phyloP scores from a whole-genome alignment of 2,329 filamentous ascomycete species.

The Cercospora beticola region DNA sequence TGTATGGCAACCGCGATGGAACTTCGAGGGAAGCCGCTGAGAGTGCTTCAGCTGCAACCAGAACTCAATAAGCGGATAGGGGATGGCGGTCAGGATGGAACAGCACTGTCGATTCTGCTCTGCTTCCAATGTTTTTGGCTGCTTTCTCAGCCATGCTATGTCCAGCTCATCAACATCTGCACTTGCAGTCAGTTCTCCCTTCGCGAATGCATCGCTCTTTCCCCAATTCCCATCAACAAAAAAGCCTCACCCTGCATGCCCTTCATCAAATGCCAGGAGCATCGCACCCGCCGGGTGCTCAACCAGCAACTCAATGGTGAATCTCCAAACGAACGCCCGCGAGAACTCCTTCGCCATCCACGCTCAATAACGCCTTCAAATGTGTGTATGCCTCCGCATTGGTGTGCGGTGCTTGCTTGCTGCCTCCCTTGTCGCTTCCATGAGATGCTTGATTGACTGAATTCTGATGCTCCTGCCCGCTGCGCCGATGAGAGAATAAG shows the following conservation, averaged over 20 bases:
- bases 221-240: neutral
- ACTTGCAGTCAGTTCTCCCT: neutral
- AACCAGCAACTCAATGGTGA: neutral
- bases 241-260: neutral
- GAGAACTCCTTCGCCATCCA: neutral
- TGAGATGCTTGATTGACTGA: neutral
- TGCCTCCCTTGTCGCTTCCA: neutral
- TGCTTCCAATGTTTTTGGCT: neutral
- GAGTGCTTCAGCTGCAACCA: neutral
- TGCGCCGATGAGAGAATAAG: neutral
- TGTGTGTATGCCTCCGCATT: neutral
- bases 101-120: neutral
- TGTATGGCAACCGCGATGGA: no score
- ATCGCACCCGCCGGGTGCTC: neutral
- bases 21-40: neutral
- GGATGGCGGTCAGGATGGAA: neutral
- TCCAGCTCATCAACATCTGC: neutral
- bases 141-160: neutral
- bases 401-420: neutral
- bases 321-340: neutral
- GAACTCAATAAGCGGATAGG: neutral
- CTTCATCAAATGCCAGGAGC: neutral
- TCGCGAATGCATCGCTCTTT: neutral
- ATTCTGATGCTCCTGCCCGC: neutral
- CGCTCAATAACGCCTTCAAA: neutral